Evolutionary conservation across 805 yeast species (phyloP), one percentile per base, ranked within the genome.

Genomic region (Candida pseudoglaebosa): DNA sequence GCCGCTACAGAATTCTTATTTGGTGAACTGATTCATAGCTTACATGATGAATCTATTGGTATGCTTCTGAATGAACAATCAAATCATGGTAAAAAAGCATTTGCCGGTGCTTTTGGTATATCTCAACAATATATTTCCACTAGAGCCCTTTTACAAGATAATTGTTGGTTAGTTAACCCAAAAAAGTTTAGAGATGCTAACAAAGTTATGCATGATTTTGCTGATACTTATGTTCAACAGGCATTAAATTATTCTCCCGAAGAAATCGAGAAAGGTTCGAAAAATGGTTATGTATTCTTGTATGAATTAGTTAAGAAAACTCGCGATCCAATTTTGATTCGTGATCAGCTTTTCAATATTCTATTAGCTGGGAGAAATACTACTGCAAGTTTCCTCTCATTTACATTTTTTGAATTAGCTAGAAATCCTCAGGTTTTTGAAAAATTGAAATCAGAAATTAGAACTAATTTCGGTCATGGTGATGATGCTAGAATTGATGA

Each of bases 1-100:
- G 56, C 70, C 21, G 58, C 70, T 6, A 53, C 68, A 5, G 71
- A 65, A 43, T 64, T 66, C 45, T 52, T 66, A 37, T 64, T 66
- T 46, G 72, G 71, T 15, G 63, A 62, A 41, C 48, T 61, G 20
- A 59, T 58, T 20, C 52, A 46, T 24, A 44, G 60, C 5, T 53
- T 63, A 20, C 42, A 44, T 30, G 61, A 57, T 30, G 48, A 26
- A 20, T 41, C 50, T 4, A 52, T 59, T 22, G 60, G 57, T 5
- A 29, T 32, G 20, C 35, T 36, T 14, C 42, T 48, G 4, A 48
- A 56, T 22, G 40, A 40, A 4, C 38, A 43, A 4, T 52, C 52
- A 28, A 47, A 56, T 34, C 59, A 52, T 16, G 57, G 59, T n/a
- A 53, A 38, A 26, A 30, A 24, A 16, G 46, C 35, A 15, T 49